phyloP scores from a whole-genome alignment of 2,329 filamentous ascomycete genomes.

The Trichoderma koningii region DNA sequence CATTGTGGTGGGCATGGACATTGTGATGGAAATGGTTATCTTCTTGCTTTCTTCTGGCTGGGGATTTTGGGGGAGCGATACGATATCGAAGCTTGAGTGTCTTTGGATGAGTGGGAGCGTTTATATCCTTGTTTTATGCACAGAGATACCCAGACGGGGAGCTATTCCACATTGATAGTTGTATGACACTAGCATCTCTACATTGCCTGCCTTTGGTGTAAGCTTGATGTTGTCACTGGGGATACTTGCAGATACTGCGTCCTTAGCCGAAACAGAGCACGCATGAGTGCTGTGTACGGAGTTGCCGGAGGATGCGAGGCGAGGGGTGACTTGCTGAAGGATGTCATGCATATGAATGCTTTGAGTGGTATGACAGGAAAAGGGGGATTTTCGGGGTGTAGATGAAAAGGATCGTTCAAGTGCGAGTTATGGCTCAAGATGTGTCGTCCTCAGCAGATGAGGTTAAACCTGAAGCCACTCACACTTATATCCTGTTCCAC shows the following conservation, averaged over 20 bases:
- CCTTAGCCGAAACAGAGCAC: neutral
- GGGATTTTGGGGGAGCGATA: neutral
- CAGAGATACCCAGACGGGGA: slow-evolving; percentile 22
- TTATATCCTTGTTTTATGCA: neutral
- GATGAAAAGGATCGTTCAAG: neutral
- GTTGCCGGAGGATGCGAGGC: no score
- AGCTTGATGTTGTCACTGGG: neutral
- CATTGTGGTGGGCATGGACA: neutral
- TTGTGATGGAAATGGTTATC: neutral
- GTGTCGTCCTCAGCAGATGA: no score
- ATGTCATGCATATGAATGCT: neutral
- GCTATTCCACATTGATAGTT: slow-evolving; percentile 2
- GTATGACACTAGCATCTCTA: slow-evolving; percentile 10
- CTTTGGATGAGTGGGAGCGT: neutral
- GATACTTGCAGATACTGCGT: no score
- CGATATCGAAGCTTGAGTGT: neutral
- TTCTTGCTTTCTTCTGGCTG: neutral
- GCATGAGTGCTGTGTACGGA: neutral
- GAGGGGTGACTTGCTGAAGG: no score
- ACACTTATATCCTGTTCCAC: neutral
- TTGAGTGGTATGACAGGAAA: no score
- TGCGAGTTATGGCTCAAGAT: no score
- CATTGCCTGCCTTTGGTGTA: neutral
- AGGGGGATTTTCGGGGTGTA: no score
- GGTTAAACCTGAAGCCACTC: no score